Evolutionary conservation across 1,139 yeast species (phyloP), one percentile per base, ranked within the genome.

Genomic region (Blastobotrys aristatus): DNA sequence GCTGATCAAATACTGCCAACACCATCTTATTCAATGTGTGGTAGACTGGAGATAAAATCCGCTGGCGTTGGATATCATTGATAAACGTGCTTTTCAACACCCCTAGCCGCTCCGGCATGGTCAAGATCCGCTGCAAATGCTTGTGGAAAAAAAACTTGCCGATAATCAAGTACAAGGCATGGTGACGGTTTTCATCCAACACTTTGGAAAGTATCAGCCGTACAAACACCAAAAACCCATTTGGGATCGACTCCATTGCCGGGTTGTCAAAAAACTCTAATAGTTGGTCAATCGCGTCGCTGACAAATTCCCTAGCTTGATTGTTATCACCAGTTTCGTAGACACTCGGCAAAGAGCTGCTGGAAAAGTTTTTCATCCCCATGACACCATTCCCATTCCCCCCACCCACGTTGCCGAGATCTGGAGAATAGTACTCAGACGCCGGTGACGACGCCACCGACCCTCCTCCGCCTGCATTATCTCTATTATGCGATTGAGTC

Each of bases 21-120:
- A 56, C 52, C 4, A 47, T 48, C 32, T 27, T 34, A 16, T 30
- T 32, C 2, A 55, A 14, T 17, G 47, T 48, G 32, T 56, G 57
- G 37, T 52, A 59, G 4, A 60, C 51, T 1, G 57, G 55, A 3
- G 49, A 37, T 26, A 61, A 42, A 14, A 60, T 56, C 26, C 54
- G 53, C 37, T 57, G 58, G 10, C 64, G 56, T 39, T 61, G 63
- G 8, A 40, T 40, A 26, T 59, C 62, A 14, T 59, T 50, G 31
- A 61, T 43, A 43, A 44, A 59, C 48, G 55, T 55, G 40, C 57
- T 60, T 7, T 52, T 45, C 17, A 58, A 51, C 16, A 61, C 49
- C 3, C 65, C 65, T 17, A 58, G 35, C 20, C 51, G 46, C 39
- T 61, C 65, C 0, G 65, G 65, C 29, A 35, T 46, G n/a, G 53